Evolutionary conservation across 345 rosid species (phyloP).

Genomic region (Salix caprea): DNA sequence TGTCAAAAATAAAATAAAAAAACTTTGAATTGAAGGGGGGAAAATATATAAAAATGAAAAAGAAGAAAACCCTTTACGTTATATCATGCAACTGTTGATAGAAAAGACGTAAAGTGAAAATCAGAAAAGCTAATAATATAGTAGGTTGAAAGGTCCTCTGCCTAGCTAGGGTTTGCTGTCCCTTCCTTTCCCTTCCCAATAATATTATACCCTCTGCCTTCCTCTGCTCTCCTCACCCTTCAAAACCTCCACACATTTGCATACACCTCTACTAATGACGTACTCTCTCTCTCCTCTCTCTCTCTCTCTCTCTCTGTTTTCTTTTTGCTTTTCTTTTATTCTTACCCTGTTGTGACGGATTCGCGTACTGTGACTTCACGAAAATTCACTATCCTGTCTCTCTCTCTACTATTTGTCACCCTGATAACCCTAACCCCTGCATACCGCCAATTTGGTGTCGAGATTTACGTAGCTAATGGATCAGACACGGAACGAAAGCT

Average conservation of each 20-base stretch:
- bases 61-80: slow-evolving; percentile 13
- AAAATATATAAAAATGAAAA: neutral
- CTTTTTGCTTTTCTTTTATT: slow-evolving; percentile 11
- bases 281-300: neutral
- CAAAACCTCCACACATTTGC: neutral
- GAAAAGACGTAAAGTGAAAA: slow-evolving; percentile 20
- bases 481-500: no score
- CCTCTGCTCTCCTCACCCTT: neutral
- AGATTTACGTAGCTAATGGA: neutral
- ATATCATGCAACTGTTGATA: slow-evolving; percentile 14
- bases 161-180: neutral
- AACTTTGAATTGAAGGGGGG: neutral
- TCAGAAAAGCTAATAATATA: slow-evolving; percentile 3
- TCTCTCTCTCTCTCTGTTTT: neutral
- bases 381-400: no score
- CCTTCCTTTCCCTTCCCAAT: neutral
- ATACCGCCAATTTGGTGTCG: neutral
- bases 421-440: neutral
- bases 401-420: neutral
- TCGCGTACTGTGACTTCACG: slow-evolving; percentile 1
- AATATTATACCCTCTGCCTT: neutral
- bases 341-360: slow-evolving; percentile 26
- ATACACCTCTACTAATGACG: neutral
- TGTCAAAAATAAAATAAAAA: neutral
- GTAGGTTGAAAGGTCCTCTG: neutral